phyloP scores from a whole-genome alignment of 208 protist genomes.

The Wallacemonas collosoma region DNA sequence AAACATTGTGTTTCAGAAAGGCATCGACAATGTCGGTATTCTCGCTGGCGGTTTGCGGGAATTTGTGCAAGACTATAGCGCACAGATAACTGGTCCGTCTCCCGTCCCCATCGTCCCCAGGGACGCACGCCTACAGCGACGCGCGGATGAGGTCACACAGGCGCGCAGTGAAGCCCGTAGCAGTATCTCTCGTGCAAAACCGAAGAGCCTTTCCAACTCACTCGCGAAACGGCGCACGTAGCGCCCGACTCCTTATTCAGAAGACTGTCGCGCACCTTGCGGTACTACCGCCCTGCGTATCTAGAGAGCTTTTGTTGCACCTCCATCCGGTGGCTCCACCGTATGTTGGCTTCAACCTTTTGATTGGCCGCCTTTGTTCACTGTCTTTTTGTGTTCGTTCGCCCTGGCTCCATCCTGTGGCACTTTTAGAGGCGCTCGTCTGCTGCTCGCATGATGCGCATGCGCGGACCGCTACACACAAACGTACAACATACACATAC shows the following conservation, averaged over 20 bases:
- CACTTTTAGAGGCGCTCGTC: too few relatives aligned
- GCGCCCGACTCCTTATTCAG: background rate
- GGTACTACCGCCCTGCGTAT: too few relatives aligned
- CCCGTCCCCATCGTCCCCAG: slow-evolving; percentile 74
- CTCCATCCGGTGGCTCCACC: too few relatives aligned
- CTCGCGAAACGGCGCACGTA: slow-evolving; percentile 47
- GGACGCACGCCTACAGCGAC: slow-evolving; percentile 68
- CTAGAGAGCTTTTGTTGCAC: too few relatives aligned
- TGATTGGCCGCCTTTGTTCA: too few relatives aligned
- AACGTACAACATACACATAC: too few relatives aligned
- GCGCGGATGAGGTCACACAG: slow-evolving; percentile 63
- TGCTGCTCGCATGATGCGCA: too few relatives aligned
- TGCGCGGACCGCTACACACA: too few relatives aligned
- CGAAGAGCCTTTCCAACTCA: slow-evolving; percentile 85
- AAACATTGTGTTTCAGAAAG: slow-evolving; percentile 81
- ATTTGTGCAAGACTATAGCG: slow-evolving; percentile 81
- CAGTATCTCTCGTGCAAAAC: slow-evolving; percentile 68
- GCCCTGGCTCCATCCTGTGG: too few relatives aligned
- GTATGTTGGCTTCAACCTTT: too few relatives aligned
- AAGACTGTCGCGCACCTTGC: slow-evolving; percentile 1
- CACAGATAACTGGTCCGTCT: slow-evolving; percentile 47
- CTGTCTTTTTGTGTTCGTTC: too few relatives aligned
- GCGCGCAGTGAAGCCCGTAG: slow-evolving; percentile 78
- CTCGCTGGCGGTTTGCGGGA: slow-evolving; percentile 82
- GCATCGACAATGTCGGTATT: slow-evolving; percentile 86